Evolutionary conservation across 2,329 filamentous ascomycete species (phyloP), one percentile per base, ranked within the genome.

Genomic region (Fusarium newnesense): DNA sequence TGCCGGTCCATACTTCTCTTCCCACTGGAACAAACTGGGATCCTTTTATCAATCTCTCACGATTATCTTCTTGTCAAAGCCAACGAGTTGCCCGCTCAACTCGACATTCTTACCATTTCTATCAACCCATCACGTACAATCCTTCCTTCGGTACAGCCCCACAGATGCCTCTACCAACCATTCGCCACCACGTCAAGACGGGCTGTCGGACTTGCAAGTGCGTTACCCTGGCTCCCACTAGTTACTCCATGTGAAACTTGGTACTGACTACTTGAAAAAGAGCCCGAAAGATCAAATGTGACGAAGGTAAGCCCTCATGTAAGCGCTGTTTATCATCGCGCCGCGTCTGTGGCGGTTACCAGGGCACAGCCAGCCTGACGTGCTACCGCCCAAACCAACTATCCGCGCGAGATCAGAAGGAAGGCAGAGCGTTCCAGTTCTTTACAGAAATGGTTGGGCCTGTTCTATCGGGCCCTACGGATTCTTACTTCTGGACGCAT

Each of bases 401-500:
- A 4, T 39, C 50, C 3, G 57, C 64, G 1, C 56, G 64, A 3
- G 52, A 69, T n/a, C 64, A 64, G 4, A 58, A 32, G 34, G 67
- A 69, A 42, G 64, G 64, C 5, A 47, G 64, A 40, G 60, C 64
- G 4, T 57, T 74, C 37, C 64, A 72, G 28, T 74, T 74, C 50
- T 74, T 74, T 4, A 46, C 40, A 6, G 50, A 66, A 4, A 54
- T 69, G 43, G 70, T 59, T 1, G 67, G 72, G 2, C 70, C 72
- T 2, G 62, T 59, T 1, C 47, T 74, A 1, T 64, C 72, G 4
- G 67, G 70, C 1, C 49, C 70, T 13, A 65, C 68, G 0, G 70
- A 74, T n/a, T 54, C 67, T 5, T 71, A 71, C 28, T 74, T 74
- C 47, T 74, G 72, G 72, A 74, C 70, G 2, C 67, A 66, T 43